These are phyloP conservation scores for Rhododendron ferrugineum DNA, from an alignment of 148 eudicot species.

Conservation along the genomic window DNA sequence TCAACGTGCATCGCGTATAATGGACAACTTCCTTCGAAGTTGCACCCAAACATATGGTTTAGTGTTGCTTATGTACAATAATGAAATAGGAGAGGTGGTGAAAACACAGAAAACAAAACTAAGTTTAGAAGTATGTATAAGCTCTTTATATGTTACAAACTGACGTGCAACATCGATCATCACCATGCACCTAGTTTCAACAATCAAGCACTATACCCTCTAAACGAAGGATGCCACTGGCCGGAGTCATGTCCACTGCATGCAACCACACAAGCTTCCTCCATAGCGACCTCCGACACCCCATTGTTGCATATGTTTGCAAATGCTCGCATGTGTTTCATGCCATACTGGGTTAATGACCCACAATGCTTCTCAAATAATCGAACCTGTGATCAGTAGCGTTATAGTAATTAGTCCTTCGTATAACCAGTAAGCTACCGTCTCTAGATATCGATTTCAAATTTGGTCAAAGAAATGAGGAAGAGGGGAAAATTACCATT, in stretches of 20 bases:
- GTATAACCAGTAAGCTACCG: not conserved
- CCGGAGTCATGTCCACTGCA: slow-evolving; percentile 20
- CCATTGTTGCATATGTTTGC: slow-evolving; percentile 83
- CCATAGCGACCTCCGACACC: slow-evolving; percentile 34
- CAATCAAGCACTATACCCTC: slow-evolving; percentile 41
- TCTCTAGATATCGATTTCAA: not conserved
- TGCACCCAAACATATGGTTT: not conserved
- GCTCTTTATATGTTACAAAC: slow-evolving; percentile 4
- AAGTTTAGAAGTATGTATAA: not conserved
- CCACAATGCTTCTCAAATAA: slow-evolving; percentile 85
- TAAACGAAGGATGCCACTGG: slow-evolving; percentile 15
- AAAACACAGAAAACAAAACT: not conserved
- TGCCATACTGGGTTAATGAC: slow-evolving; percentile 77
- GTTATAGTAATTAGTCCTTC: not conserved
- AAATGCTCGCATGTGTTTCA: slow-evolving; percentile 90
- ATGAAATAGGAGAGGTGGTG: not conserved
- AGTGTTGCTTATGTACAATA: not conserved
- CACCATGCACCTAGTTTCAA: not conserved
- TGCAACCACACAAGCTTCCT: slow-evolving; percentile 41
- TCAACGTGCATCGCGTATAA: not conserved
- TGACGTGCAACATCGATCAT: not conserved
- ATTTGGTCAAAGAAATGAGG: not conserved
- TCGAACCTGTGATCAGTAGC: slow-evolving; percentile 39
- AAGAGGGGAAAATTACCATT: slow-evolving; percentile 38
- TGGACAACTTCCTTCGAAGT: not conserved